Base-by-base conservation (phyloP, 2,329 filamentous ascomycete species). In the Claviceps digitariae region DNA sequence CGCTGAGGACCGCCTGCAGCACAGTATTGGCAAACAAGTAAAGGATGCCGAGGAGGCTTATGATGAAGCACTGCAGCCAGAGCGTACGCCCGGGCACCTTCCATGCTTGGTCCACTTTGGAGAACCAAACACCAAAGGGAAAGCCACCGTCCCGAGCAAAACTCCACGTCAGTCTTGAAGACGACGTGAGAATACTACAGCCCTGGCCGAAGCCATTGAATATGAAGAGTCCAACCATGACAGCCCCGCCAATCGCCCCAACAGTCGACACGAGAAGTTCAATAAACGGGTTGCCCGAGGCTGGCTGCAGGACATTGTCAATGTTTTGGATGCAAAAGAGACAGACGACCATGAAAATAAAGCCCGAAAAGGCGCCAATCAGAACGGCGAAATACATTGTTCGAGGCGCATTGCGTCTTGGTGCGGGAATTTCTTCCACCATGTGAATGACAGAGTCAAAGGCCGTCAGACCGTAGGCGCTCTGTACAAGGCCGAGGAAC, bases 391-490 rank as follows among this genome's bases (percentile, higher is more conserved):
- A 68, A 67, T 72, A 78, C 56, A 80, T 78, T 3, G 75, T 71
- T 17, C 67, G 67, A 0, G 77, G 77, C 0, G 72, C 73, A 53
- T 77, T 78, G 38, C 65, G 72, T 31, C 75, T 65, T 1, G 77
- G 76, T 4, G 68, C 64, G 1, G 77, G 76, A 1, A 80, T 76
- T 58, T 80, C 77, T 57, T 81, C 77, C 2, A 77, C 73, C 68
- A 81, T 73, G 60, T 81, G 78, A 40, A 80, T 78, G 36, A 78
- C 77, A 0, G 77, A 74, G 58, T 81, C 78, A 56, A 81, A 80
- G 1, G 77, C 77, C 0, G 75, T 78, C 17, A 79, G 63, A 2
- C 60, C 77, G 52, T 80, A 81, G 0, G 77, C 77, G 1, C 75
- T 73, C 57, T 81, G 77, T 0, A 81, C 69, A 1, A 81, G 71